Conservation (phyloP, 1,284 basidiomycete species). For the Hymenochaete sp. region DNA sequence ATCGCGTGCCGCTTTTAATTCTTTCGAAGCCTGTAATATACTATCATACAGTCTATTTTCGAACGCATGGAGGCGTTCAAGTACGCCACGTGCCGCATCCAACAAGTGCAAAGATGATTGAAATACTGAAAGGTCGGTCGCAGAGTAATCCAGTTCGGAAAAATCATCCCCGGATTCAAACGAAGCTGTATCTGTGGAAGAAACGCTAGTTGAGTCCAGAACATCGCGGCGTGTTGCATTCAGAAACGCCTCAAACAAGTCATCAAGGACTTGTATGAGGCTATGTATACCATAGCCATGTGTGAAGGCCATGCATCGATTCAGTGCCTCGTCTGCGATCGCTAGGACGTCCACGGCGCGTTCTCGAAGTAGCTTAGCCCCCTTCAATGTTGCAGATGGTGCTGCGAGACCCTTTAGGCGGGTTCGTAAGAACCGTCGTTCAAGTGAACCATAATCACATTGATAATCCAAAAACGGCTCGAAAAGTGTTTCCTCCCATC, state of each 20-base stretch:
- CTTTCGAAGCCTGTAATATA: conserved; percentile 49
- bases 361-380: conserved; percentile 62
- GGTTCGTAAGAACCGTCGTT: conserved; percentile 58
- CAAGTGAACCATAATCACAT: conserved; percentile 69
- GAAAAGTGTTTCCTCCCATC: conserved; percentile 86
- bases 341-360: conserved; percentile 63
- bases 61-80: conserved; percentile 57
- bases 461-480: conserved; percentile 90
- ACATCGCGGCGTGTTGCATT: conserved; percentile 52
- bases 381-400: conserved; percentile 31
- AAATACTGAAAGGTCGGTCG: conserved; percentile 80
- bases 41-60: conserved; percentile 57
- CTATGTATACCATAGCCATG: conserved; percentile 77
- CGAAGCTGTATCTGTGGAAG: conserved; percentile 32
- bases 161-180: conserved; percentile 64
- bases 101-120: conserved; percentile 79
- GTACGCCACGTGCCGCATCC: conserved; percentile 62
- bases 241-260: conserved; percentile 60
- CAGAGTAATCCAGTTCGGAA: conserved; percentile 76
- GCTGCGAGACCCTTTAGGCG: conserved; percentile 38
- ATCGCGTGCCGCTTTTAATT: conserved; percentile 45
- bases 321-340: conserved; percentile 71
- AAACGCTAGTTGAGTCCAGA: conserved; percentile 27
- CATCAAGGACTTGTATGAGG: conserved; percentile 66
- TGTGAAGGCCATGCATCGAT: conserved; percentile 71